Conservation (phyloP, 2,329 filamentous ascomycete species). For the Sporothrix inflata region DNA sequence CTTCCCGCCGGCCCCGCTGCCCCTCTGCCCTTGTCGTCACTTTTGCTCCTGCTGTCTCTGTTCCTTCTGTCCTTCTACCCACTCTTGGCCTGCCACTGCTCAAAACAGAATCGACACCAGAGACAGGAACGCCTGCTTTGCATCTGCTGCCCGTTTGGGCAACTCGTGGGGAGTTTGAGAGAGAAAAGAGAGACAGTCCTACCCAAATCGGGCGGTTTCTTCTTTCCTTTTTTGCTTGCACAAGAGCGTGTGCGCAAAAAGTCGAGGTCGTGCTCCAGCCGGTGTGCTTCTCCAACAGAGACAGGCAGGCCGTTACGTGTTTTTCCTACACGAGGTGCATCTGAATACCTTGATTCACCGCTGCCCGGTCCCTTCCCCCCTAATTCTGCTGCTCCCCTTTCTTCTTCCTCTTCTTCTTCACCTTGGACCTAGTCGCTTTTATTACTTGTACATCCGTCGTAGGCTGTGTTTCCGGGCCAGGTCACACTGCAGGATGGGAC, state of each 20-base stretch:
- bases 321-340: constrained; percentile 18
- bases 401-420: background rate
- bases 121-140: background rate
- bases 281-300: constrained; percentile 24
- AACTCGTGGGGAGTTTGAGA: background rate
- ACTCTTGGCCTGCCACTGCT: background rate
- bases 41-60: background rate
- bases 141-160: background rate
- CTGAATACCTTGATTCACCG: background rate
- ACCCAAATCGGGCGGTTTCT: background rate
- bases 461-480: background rate
- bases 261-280: background rate
- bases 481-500: constrained; percentile 21
- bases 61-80: background rate
- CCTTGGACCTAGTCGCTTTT: background rate
- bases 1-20: background rate
- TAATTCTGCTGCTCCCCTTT: no score
- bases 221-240: background rate
- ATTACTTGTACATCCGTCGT: background rate
- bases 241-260: background rate
- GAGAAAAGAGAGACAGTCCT: background rate
- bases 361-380: background rate
- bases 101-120: constrained; percentile 5
- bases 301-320: constrained; percentile 25
- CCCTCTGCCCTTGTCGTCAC: background rate